Evolutionary conservation across 805 yeast species (phyloP), one percentile per base, ranked within the genome.

Genomic region (Yamadazyma kitorensis): DNA sequence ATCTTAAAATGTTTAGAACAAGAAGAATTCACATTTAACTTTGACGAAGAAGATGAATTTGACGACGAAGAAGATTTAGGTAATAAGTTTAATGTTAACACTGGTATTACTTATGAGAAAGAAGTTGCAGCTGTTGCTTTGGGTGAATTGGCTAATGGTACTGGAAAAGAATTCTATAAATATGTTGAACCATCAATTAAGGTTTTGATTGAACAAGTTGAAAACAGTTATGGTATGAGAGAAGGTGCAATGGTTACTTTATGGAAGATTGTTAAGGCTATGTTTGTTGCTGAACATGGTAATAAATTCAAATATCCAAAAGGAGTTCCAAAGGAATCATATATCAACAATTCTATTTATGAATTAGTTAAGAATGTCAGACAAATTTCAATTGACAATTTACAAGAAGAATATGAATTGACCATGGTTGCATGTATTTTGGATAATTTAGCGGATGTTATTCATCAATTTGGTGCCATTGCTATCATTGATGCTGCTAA

Each of bases 71-170:
- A 78, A 38, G 86, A 79, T 32, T 57, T 78, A 37, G 80, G 74
- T 41, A 82, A 82, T 51, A 82, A 83, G 43, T 70, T 86, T 61
- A 82, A 86, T 49, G 88, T 93, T 44, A 89, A 88, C 74, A 84
- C 96, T 33, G 97, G 96, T 70, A 78, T 93, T 51, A 86, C 97
- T 46, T 82, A 86, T 50, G 98, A 91, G 67, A 91, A 91, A 65
- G 96, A 89, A 66, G 86, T 87, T 47, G 96, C 96, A n/a, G 75
- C 89, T 29, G 86, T 87, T 52, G 93, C 96, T 6, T 65, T 88
- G 47, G 78, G 86, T 31, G 98, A 93, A 57, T 76, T 89, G 56
- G 95, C 96, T 33, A 61, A 74, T 35, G 96, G 95, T 49, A 85
- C 96, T 31, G 84, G 88, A 54, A 80, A 76, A 39, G 79, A 79